Conservation (phyloP, 768 basidiomycete species). For the Rhodotorula kratochvilovae region DNA sequence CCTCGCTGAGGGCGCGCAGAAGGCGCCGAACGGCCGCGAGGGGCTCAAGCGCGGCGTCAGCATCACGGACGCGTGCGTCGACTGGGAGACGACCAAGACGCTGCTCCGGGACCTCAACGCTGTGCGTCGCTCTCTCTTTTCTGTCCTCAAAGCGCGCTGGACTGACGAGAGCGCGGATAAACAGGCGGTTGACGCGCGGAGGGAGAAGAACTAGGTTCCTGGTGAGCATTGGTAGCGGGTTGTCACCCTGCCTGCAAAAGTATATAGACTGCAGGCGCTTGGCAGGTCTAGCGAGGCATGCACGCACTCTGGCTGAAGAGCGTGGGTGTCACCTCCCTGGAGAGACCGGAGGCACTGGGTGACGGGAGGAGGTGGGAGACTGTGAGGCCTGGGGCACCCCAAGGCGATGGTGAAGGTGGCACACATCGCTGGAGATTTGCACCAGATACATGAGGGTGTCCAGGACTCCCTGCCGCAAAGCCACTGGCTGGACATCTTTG, state of each 20-base stretch:
- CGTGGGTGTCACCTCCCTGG: too few relatives aligned
- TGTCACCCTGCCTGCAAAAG: background rate
- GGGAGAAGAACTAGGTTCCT: constrained; percentile 1
- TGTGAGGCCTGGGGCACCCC: too few relatives aligned
- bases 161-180: background rate
- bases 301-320: too few relatives aligned
- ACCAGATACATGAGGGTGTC: too few relatives aligned
- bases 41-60: constrained; percentile 53
- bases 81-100: constrained; percentile 70
- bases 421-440: too few relatives aligned
- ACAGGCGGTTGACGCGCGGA: constrained; percentile 24
- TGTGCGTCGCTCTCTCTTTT: constrained; percentile 1
- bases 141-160: background rate
- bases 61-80: constrained; percentile 88
- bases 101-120: constrained; percentile 60
- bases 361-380: too few relatives aligned
- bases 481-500: too few relatives aligned
- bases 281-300: too few relatives aligned
- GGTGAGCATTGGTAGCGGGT: background rate
- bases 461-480: too few relatives aligned
- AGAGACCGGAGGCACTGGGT: too few relatives aligned
- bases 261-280: constrained; percentile 20
- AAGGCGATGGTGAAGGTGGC: too few relatives aligned
- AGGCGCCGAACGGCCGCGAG: constrained; percentile 60
- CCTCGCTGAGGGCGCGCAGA: constrained; percentile 84